phyloP scores from a whole-genome alignment of 1,284 basidiomycete genomes.

The Microbotryum silenes-acaulis region DNA sequence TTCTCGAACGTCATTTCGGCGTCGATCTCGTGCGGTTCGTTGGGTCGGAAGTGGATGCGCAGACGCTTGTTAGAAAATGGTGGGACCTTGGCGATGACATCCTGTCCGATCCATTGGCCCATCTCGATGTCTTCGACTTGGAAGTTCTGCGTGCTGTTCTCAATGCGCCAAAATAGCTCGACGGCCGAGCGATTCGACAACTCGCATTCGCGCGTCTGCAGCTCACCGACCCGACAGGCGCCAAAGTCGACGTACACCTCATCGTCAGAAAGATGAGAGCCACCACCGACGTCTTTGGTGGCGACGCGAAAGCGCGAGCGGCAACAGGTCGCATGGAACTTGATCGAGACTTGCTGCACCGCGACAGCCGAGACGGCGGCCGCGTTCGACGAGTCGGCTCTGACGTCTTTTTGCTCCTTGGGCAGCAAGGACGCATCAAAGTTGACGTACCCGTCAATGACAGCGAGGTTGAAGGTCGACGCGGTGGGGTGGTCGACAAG shows the following conservation, averaged over 20 bases:
- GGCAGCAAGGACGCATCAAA: conserved; percentile 7
- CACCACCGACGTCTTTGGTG: neutral
- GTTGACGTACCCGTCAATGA: conserved; percentile 14
- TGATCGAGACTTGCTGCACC: conserved; percentile 10
- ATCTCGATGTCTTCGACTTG: conserved; percentile 1
- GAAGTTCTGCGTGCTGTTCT: neutral
- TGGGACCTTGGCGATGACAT: neutral
- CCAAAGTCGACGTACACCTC: conserved; percentile 11
- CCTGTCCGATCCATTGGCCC: neutral
- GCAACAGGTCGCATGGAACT: conserved; percentile 10
- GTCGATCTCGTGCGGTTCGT: conserved; percentile 36
- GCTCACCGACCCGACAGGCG: conserved; percentile 9
- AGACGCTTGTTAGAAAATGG: conserved; percentile 1
- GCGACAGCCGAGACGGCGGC: neutral
- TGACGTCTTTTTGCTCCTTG: neutral
- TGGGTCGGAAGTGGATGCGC: conserved; percentile 3
- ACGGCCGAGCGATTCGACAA: conserved; percentile 8
- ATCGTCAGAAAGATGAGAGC: neutral
- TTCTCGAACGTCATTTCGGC: conserved; percentile 42
- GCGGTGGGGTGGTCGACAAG: neutral
- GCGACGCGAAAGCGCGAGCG: conserved; percentile 6
- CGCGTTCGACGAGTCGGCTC: neutral
- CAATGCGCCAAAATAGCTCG: conserved; percentile 12
- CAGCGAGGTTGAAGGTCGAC: neutral
- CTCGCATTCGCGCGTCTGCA: conserved; percentile 6